These are phyloP conservation scores for Aspergillus conjunctus DNA, from an alignment of 495 filamentous ascomycete genomes.

Conservation along the genomic window DNA sequence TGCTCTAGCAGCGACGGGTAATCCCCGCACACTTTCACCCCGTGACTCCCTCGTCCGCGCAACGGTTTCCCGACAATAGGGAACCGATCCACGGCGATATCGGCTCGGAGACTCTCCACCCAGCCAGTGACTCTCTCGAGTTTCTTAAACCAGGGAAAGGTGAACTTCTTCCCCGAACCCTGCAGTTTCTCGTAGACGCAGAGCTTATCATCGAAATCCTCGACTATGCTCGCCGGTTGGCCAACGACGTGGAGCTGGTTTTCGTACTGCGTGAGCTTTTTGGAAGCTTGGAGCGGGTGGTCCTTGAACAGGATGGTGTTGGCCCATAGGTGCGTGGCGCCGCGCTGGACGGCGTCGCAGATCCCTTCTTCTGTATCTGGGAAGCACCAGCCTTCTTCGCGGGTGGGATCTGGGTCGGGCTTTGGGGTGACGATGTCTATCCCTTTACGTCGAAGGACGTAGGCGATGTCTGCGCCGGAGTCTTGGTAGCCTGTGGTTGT, in stretches of 20 bases:
- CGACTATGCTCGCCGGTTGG: conserved; percentile 38
- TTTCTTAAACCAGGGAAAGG: conserved; percentile 24
- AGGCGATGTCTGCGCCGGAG: conserved; percentile 39
- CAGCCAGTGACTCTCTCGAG: not conserved
- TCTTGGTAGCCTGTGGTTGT: conserved; percentile 36
- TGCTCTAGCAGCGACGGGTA: conserved; percentile 25
- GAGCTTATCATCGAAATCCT: conserved; percentile 41
- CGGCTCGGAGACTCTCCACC: not conserved
- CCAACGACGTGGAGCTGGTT: conserved; percentile 29
- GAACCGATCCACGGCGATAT: conserved; percentile 18
- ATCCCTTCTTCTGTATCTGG: conserved; percentile 41
- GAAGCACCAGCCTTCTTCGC: conserved; percentile 36
- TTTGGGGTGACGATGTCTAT: conserved; percentile 27
- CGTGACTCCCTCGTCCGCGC: conserved; percentile 30
- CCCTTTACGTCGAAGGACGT: conserved; percentile 24
- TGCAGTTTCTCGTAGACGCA: conserved; percentile 36
- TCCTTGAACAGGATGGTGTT: conserved; percentile 41
- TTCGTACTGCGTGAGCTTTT: conserved; percentile 16
- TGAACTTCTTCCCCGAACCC: conserved; percentile 17
- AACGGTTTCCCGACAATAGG: conserved; percentile 39
- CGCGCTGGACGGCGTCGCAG: conserved; percentile 29
- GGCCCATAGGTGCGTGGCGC: conserved; percentile 42
- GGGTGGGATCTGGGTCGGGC: conserved; percentile 15
- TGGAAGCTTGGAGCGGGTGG: conserved; percentile 37
- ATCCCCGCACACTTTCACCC: conserved; percentile 36